A percentile compares a stretch with the other conserved stretches of the same genome.
Conservation (phyloP, 2,329 filamentous ascomycete genomes). For the Verticillium tricorpus region DNA sequence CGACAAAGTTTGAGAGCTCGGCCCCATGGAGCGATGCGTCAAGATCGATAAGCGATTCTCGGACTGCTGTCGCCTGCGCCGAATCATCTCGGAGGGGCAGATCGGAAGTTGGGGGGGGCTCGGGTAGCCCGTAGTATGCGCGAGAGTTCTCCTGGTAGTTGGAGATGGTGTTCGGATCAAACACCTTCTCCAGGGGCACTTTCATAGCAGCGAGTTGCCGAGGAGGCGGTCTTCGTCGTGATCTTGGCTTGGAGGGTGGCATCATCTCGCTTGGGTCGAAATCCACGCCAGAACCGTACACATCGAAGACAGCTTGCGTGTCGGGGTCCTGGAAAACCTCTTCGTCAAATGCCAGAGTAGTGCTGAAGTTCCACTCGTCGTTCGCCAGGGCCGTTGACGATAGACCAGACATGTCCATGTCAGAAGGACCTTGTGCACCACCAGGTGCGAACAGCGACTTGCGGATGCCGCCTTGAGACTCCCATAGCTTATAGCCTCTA, state of each 20-base stretch:
- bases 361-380: slow-evolving; percentile 66
- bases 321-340: slow-evolving; percentile 48
- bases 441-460: slow-evolving; percentile 58
- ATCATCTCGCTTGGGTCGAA: slow-evolving; percentile 46
- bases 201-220: slow-evolving; percentile 53
- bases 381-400: slow-evolving; percentile 40
- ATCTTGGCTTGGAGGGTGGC: slow-evolving; percentile 45
- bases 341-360: slow-evolving; percentile 60
- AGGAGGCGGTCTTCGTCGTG: slow-evolving; percentile 51
- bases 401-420: slow-evolving; percentile 29
- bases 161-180: slow-evolving; percentile 61
- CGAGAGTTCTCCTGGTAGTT: slow-evolving; percentile 62
- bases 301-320: slow-evolving; percentile 55
- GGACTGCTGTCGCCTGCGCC: slow-evolving; percentile 40
- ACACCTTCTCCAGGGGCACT: slow-evolving; percentile 59
- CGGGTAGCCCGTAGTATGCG: slow-evolving; percentile 50
- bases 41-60: slow-evolving; percentile 61
- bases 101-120: slow-evolving; percentile 44
- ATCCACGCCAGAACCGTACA: slow-evolving; percentile 55
- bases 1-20: slow-evolving; percentile 53
- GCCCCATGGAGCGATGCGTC: slow-evolving; percentile 54
- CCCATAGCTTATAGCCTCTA: slow-evolving; percentile 70
- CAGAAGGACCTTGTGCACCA: slow-evolving; percentile 49
- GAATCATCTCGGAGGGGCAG: slow-evolving; percentile 56
- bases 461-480: slow-evolving; percentile 66